Percentiles rank a stretch among this genome's conserved stretches.
phyloP scores from a whole-genome alignment of 1,284 basidiomycete species.

The Polyporus tsugae region DNA sequence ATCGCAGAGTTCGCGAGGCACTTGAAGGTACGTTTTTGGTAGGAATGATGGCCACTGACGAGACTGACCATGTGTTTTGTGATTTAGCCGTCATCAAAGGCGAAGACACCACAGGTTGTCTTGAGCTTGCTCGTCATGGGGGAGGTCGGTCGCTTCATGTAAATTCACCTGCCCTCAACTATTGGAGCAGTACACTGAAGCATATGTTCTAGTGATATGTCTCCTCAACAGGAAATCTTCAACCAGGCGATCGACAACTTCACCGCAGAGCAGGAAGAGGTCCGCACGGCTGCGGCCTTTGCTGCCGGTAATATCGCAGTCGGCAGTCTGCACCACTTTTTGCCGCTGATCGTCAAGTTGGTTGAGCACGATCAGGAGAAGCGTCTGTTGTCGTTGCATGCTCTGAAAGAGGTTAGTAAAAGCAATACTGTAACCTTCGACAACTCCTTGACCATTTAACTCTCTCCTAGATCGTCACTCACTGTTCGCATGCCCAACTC shows the following conservation, averaged over 20 bases:
- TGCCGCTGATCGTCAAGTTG: slow-evolving; percentile 86
- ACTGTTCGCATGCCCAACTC: slow-evolving; percentile 85
- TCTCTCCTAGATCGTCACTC: slow-evolving; percentile 83
- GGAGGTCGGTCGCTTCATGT: slow-evolving; percentile 91
- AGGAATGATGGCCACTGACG: neutral
- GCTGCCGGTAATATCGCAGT: slow-evolving; percentile 97
- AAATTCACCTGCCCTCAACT: slow-evolving; percentile 36
- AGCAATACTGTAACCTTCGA: neutral
- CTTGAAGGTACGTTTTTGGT: slow-evolving; percentile 61
- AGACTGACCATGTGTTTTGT: slow-evolving; percentile 14
- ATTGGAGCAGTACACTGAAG: neutral
- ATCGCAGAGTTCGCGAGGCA: slow-evolving; percentile 84
- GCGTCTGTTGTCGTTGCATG: slow-evolving; percentile 87
- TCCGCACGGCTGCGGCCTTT: slow-evolving; percentile 89
- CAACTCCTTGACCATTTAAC: neutral
- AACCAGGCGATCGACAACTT: slow-evolving; percentile 79
- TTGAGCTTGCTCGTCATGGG: slow-evolving; percentile 90
- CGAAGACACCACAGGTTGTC: slow-evolving; percentile 71
- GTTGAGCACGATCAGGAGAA: slow-evolving; percentile 82
- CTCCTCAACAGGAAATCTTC: slow-evolving; percentile 80
- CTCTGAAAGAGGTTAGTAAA: slow-evolving; percentile 84
- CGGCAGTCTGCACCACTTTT: slow-evolving; percentile 86
- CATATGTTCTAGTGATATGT: slow-evolving; percentile 73
- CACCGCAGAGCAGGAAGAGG: slow-evolving; percentile 79
- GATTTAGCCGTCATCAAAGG: slow-evolving; percentile 67